phyloP scores from a whole-genome alignment of 768 basidiomycete genomes.

The Suillus subalutaceus region DNA sequence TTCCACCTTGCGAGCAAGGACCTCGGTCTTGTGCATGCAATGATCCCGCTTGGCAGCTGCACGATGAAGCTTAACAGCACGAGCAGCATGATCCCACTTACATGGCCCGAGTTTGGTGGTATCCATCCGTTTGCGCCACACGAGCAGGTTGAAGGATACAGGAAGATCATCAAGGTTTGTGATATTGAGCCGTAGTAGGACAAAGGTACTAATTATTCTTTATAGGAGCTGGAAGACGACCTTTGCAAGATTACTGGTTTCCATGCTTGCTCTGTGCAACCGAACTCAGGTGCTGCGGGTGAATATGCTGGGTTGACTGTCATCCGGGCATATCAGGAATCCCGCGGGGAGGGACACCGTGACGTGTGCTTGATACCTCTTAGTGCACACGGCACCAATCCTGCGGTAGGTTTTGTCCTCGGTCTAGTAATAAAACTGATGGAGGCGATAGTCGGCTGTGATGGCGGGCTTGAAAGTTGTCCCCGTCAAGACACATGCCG shows the following conservation, averaged over 20 bases:
- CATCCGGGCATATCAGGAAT: conserved; percentile 93
- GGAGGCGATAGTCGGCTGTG: conserved; percentile 73
- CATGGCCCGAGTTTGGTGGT: conserved; percentile 88
- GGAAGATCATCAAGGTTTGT: conserved; percentile 71
- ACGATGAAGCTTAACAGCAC: conserved; percentile 99
- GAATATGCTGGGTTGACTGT: conserved; percentile 96
- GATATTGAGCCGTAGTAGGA: neutral
- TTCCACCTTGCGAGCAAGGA: conserved; percentile 94
- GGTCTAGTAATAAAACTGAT: conserved; percentile 18
- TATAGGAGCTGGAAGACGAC: conserved; percentile 88
- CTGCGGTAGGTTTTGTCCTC: conserved; percentile 66
- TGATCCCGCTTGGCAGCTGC: conserved; percentile 95
- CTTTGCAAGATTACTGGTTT: conserved; percentile 97
- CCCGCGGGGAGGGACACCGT: conserved; percentile 81
- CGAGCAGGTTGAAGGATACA: conserved; percentile 90
- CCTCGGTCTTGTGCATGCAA: conserved; percentile 90
- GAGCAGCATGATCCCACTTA: conserved; percentile 95
- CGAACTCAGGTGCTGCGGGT: conserved; percentile 97
- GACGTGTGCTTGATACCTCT: conserved; percentile 93
- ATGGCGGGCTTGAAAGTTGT: conserved; percentile 99
- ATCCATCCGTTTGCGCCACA: conserved; percentile 93
- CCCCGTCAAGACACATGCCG: conserved; percentile 83
- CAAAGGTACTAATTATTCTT: conserved; percentile 14
- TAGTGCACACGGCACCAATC: conserved; percentile 98
- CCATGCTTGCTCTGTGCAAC: conserved; percentile 93